Percentiles rank a stretch among this genome's conserved stretches.
Conservation (phyloP, 352 stramenopile species). For the Globisporangium solare region DNA sequence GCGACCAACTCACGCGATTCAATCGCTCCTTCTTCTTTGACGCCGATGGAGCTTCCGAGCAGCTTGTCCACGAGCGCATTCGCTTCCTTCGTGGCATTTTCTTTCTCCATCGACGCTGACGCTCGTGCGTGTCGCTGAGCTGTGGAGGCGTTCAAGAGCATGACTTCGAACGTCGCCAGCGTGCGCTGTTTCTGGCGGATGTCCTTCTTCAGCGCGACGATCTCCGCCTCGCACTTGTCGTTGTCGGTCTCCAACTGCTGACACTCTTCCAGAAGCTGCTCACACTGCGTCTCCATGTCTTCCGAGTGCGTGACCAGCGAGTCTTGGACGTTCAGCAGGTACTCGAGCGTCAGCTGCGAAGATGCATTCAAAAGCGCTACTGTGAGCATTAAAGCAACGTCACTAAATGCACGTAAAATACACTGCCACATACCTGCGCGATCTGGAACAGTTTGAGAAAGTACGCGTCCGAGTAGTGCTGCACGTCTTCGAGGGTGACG, state of each 20-base stretch:
- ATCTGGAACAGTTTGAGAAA: conserved; percentile 87
- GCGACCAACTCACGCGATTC: conserved; percentile 19
- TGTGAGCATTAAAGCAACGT: no score
- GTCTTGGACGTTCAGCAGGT: conserved; percentile 80
- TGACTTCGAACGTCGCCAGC: conserved; percentile 75
- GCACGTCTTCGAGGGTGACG: conserved; percentile 75
- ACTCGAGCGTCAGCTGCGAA: conserved; percentile 72
- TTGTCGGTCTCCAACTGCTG: conserved; percentile 63
- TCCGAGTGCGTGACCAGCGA: conserved; percentile 67
- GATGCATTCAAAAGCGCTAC: background rate
- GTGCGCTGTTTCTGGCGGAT: conserved; percentile 80
- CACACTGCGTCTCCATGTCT: conserved; percentile 63
- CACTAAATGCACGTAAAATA: no score
- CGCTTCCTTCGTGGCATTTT: conserved; percentile 27
- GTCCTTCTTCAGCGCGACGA: conserved; percentile 63
- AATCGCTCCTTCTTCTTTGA: conserved; percentile 15
- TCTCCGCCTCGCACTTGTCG: conserved; percentile 48
- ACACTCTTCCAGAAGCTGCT: conserved; percentile 52
- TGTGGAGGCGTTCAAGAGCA: conserved; percentile 62
- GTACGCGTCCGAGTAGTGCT: conserved; percentile 82
- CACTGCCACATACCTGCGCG: conserved; percentile 73
- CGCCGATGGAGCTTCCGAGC: conserved; percentile 6
- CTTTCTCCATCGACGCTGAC: conserved; percentile 18
- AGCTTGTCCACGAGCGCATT: conserved; percentile 37
- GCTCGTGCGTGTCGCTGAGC: conserved; percentile 19